phyloP scores from a whole-genome alignment of 371 early-diverging fungal genomes.

The Rhizomucor miehei region DNA sequence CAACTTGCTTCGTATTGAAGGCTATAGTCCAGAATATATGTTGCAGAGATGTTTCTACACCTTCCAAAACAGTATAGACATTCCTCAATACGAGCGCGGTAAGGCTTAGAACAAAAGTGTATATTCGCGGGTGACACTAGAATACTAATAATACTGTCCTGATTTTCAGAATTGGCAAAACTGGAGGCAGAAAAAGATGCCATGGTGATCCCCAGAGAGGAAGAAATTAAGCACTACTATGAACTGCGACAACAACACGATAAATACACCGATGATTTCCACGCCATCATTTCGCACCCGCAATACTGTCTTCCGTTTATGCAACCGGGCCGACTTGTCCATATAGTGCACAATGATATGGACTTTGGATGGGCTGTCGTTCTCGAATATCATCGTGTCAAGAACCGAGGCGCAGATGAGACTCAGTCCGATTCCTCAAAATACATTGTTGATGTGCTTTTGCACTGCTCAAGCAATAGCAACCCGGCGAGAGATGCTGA shows the following conservation, averaged over 20 bases:
- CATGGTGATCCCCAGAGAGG: constrained; percentile 71
- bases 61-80: constrained; percentile 86
- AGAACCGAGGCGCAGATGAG: constrained; percentile 26
- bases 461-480: constrained; percentile 71
- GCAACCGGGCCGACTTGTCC: constrained; percentile 85
- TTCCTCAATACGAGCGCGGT: constrained; percentile 76
- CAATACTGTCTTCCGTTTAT: constrained; percentile 77
- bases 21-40: constrained; percentile 93
- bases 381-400: constrained; percentile 40
- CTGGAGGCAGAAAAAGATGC: constrained; percentile 56
- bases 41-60: constrained; percentile 96
- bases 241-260: constrained; percentile 75
- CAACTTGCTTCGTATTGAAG: constrained; percentile 98
- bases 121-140: no score
- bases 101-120: neutral
- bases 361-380: constrained; percentile 97
- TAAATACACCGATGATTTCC: constrained; percentile 60
- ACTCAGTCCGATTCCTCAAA: constrained; percentile 36
- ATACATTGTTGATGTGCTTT: constrained; percentile 82
- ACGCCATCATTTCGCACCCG: constrained; percentile 83
- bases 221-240: constrained; percentile 70
- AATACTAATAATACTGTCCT: neutral
- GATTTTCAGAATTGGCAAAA: constrained; percentile 36
- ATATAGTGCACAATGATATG: constrained; percentile 59
- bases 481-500: constrained; percentile 53